Evolutionary conservation across 768 basidiomycete species (phyloP).

Genomic region (Russula sp.): DNA sequence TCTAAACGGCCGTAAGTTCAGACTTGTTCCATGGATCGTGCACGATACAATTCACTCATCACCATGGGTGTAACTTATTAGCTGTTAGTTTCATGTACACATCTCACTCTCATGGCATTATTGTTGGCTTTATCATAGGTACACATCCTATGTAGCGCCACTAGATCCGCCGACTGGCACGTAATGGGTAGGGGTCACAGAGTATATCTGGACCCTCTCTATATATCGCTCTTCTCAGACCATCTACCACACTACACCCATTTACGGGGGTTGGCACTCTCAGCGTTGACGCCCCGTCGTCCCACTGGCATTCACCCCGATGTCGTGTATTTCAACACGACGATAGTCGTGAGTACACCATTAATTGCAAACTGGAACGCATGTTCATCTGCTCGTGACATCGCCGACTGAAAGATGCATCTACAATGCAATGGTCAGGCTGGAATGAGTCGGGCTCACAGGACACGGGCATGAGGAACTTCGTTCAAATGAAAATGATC

Average conservation of each 20-base stretch:
- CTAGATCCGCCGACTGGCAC: background rate
- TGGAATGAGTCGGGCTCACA: too few species aligned
- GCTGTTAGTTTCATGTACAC: constrained; percentile 1
- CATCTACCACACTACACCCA: constrained; percentile 42
- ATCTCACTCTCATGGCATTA: constrained; percentile 9
- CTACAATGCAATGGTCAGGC: too few species aligned
- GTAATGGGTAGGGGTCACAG: constrained; percentile 24
- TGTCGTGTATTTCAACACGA: constrained; percentile 34
- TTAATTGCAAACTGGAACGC: too few species aligned
- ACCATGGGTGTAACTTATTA: constrained; percentile 7
- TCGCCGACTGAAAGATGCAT: constrained; percentile 30
- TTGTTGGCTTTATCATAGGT: background rate
- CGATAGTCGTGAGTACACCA: too few species aligned
- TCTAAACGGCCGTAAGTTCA: constrained; percentile 9
- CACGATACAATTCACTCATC: background rate
- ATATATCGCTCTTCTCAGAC: constrained; percentile 62
- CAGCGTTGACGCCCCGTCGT: constrained; percentile 26
- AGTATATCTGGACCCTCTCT: constrained; percentile 77
- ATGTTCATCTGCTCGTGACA: constrained; percentile 59
- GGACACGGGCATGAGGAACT: too few species aligned
- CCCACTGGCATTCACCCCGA: constrained; percentile 54
- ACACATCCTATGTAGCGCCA: background rate
- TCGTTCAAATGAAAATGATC: too few species aligned
- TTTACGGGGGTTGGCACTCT: too few species aligned
- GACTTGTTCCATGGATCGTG: constrained; percentile 5